Base-by-base conservation (phyloP, 805 yeast genomes). In the Maudiozyma barnettii region DNA sequence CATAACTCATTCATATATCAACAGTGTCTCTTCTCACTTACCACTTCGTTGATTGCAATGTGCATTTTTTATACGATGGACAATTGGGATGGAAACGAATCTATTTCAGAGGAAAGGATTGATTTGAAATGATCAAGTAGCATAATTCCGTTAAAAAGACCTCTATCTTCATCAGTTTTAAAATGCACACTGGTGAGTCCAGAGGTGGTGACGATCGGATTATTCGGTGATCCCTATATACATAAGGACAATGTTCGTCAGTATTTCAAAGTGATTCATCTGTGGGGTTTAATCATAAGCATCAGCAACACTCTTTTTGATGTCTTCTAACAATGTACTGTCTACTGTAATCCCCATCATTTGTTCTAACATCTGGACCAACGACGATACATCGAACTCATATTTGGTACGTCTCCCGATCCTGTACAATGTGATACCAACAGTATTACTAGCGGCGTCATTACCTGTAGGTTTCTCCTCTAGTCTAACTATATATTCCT, bases 391-490 rank as follows among this genome's bases (percentile, higher is more conserved):
- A 6, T 49, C 54, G 42, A 63, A 60, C 36, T 62, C 67, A 2
- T 49, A 50, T 35, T 52, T 57, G 4, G 66, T 55, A 39, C 65
- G 47, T 51, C 60, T 55, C 2, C 66, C 67, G 1, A 61, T 44
- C 19, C 59, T 45, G 52, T 59, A 63, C 5, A 51, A 43, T 0
- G 49, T 31, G 13, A 31, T 31, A 8, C 36, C 36, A 10, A 6
- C 13, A 9, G n/a, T 31, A n/a, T 9, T 31, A 31, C 36, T n/a
- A 31, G 36, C 10, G n/a, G 14, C 13, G 8, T 23, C 26, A 31
- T 31, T n/a, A 31, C 36, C 36, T 31, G 14, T 13, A 14, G 36
- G 16, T 31, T n/a, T 55, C 41, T 62, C 64, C 39, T 54, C 59
- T 12, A 47, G 26, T n/a, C 49, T 51, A 20, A 45, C 38, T 7